Conservation (phyloP, 2,329 filamentous ascomycete species). For the Aureobasidium subglaciale region DNA sequence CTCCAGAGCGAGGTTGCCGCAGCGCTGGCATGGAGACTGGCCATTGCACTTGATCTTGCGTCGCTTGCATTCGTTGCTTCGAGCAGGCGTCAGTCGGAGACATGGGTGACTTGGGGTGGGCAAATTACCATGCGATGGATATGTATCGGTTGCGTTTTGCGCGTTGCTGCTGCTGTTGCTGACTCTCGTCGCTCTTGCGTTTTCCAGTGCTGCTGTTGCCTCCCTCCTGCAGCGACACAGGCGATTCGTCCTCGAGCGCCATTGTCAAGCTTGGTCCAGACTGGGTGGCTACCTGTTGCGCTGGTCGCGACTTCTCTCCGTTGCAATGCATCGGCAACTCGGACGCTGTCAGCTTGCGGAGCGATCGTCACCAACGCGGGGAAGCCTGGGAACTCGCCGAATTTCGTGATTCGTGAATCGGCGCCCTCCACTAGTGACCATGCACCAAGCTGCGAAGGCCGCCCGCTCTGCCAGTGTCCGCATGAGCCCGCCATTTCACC, state of each 20-base stretch:
- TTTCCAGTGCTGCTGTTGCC: slow-evolving; percentile 23
- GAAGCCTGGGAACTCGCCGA: no score
- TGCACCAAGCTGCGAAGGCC: no score
- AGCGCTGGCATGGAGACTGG: slow-evolving; percentile 57
- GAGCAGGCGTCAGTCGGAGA: slow-evolving; percentile 11
- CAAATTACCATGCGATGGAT: slow-evolving; percentile 54
- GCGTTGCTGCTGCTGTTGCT: slow-evolving; percentile 37
- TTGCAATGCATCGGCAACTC: no score
- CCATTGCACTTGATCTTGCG: slow-evolving; percentile 65
- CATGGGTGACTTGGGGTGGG: background rate
- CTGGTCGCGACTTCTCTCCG: no score
- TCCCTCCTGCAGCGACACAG: background rate
- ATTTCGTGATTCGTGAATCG: no score
- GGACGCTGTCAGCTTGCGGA: no score
- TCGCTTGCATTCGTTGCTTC: slow-evolving; percentile 57
- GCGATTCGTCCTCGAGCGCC: background rate
- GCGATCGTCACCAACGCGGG: no score
- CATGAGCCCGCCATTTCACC: no score
- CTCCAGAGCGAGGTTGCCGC: slow-evolving; percentile 56
- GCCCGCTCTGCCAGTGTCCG: no score
- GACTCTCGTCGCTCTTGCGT: slow-evolving; percentile 38
- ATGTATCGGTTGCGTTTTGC: slow-evolving; percentile 62
- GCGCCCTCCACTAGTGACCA: no score
- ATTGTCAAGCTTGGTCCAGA: background rate
- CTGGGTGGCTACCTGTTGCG: no score